These are phyloP conservation scores for Sonneratia alba DNA, from an alignment of 345 rosid species.

Conservation along the genomic window DNA sequence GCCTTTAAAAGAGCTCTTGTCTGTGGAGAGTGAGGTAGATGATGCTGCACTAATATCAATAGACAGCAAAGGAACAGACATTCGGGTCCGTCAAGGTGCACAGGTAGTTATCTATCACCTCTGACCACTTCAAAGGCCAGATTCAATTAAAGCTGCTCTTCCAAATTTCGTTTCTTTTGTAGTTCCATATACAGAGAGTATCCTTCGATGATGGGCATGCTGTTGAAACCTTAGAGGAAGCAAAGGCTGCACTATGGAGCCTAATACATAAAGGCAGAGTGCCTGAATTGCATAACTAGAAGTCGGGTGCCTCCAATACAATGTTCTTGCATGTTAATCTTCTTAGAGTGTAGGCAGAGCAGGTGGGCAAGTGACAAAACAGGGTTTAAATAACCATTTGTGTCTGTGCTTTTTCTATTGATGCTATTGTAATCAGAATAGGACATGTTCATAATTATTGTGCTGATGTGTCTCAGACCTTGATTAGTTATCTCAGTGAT, in stretches of 20 bases:
- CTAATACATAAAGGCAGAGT: slow-evolving; percentile 55
- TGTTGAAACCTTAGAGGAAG: slow-evolving; percentile 81
- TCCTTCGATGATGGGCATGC: slow-evolving; percentile 62
- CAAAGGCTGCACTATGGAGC: slow-evolving; percentile 73
- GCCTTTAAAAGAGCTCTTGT: slow-evolving; percentile 59
- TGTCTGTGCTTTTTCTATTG: no score
- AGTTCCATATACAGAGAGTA: slow-evolving; percentile 87
- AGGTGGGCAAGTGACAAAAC: no score
- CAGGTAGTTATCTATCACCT: slow-evolving; percentile 39
- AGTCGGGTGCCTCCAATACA: no score
- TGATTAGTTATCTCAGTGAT: no score
- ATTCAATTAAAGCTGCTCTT: background rate
- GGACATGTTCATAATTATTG: no score
- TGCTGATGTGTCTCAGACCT: no score
- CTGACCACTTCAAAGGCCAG: background rate
- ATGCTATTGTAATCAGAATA: no score
- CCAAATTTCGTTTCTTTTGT: slow-evolving; percentile 4
- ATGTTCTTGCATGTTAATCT: no score
- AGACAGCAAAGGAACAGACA: slow-evolving; percentile 88
- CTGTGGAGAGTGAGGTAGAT: slow-evolving; percentile 64
- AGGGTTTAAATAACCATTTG: no score
- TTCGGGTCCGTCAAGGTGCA: slow-evolving; percentile 94
- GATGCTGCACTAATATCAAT: slow-evolving; percentile 93
- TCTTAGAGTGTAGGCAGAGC: no score
- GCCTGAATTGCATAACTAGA: slow-evolving; percentile 13